Evolutionary conservation across 2,329 filamentous ascomycete species (phyloP), one percentile per base, ranked within the genome.

Genomic region (Colletotrichum lentis): DNA sequence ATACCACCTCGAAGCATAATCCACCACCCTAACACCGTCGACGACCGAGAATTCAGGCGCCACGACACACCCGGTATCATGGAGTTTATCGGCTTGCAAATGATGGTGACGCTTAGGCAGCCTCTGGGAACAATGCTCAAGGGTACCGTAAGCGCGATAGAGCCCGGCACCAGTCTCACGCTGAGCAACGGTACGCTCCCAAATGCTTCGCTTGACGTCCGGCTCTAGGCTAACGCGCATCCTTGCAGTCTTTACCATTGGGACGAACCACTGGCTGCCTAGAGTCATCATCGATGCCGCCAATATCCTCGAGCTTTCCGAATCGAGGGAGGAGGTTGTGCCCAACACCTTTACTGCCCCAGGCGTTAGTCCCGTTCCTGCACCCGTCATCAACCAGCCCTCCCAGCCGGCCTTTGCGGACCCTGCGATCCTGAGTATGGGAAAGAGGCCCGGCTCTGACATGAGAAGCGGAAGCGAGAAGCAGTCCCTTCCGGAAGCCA

Each of bases 401-500:
- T 67, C 73, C 60, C 77, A 80, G 70, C 72, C 80, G 37, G 73
- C 82, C 0, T 93, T 96, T 74, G 85, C 90, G n/a, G 93, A 96
- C 73, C 93, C 93, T 12, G 93, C 93, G 3, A 96, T 96, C 63
- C 76, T 96, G 53, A 94, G 92, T 75, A 86, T 92, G 57, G 82
- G 82, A 24, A 81, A 81, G 54, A 80, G 78, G 4, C 80, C 83
- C 1, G 75, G 72, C 31, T 73, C 75, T 0, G 74, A 65, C 16
- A 72, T 76, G 12, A 72, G 73, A 2, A 74, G 61, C 39, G 61
- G 60, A 18, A 58, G 62, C 43, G 72, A 73, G 5, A 46, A 64
- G 31, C 72, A 73, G 52, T 6, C 27, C 14, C 55, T 68, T 3
- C 55, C 65, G 3, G 62, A 68, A 44, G 65, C 44, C 27, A 60